Conservation (phyloP, 2,329 filamentous ascomycete species). For the Rhinocladiella mackenziei region DNA sequence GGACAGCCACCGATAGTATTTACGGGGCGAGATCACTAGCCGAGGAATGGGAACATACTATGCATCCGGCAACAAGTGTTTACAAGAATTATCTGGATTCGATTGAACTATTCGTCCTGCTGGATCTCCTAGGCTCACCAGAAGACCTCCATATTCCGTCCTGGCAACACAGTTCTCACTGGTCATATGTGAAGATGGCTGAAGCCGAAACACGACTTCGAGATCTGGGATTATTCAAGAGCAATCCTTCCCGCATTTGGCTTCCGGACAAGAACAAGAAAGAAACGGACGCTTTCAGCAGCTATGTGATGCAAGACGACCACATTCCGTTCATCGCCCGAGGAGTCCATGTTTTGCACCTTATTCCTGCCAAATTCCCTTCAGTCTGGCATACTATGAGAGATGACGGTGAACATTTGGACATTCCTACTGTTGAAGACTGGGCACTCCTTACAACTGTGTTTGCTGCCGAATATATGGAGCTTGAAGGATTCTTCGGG, state of each 20-base stretch:
- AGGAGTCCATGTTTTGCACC: constrained; percentile 82
- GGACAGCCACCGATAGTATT: constrained; percentile 76
- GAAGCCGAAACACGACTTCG: constrained; percentile 70
- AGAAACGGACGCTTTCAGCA: constrained; percentile 44
- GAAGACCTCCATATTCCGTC: constrained; percentile 68
- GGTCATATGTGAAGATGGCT: constrained; percentile 80
- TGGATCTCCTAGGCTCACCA: constrained; percentile 73
- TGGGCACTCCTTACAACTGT: constrained; percentile 81
- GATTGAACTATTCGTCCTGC: constrained; percentile 84
- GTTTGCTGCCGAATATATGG: constrained; percentile 90
- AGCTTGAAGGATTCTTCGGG: constrained; percentile 60
- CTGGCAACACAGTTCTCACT: constrained; percentile 86
- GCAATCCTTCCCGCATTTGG: constrained; percentile 41
- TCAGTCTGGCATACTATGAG: constrained; percentile 78
- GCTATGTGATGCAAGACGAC: constrained; percentile 69
- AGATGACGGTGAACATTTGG: constrained; percentile 80
- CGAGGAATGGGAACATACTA: constrained; percentile 69
- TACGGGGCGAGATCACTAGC: constrained; percentile 85
- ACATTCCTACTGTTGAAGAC: constrained; percentile 73
- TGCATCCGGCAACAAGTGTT: constrained; percentile 67
- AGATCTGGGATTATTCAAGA: constrained; percentile 61
- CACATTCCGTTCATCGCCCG: constrained; percentile 84
- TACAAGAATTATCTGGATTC: constrained; percentile 71
- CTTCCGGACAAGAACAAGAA: constrained; percentile 30
- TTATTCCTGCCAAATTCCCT: constrained; percentile 83